These are phyloP conservation scores for Quercus tomentella DNA, from an alignment of 331 rosid genomes.

Conservation along the genomic window DNA sequence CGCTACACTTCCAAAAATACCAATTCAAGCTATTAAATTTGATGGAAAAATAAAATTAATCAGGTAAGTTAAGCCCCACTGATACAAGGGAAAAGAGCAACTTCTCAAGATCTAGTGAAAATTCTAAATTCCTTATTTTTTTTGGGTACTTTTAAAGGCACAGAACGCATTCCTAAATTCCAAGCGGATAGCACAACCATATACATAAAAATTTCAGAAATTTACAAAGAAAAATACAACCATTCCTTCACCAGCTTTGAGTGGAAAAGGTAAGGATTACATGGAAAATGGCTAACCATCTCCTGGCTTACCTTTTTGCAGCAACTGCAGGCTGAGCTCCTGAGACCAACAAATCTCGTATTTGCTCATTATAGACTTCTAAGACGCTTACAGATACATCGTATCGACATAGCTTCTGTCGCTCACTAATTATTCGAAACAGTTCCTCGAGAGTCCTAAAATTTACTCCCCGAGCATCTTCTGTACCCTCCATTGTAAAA, in stretches of 20 bases:
- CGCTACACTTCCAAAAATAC: no score
- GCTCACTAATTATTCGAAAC: slow-evolving; percentile 56
- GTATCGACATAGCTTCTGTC: slow-evolving; percentile 46
- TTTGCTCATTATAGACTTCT: slow-evolving; percentile 97
- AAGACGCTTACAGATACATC: slow-evolving; percentile 81
- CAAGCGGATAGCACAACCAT: not conserved
- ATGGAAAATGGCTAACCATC: slow-evolving; percentile 1
- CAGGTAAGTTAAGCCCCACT: not conserved
- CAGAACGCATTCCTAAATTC: not conserved
- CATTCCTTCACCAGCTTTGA: not conserved
- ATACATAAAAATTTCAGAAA: not conserved
- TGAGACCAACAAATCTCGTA: slow-evolving; percentile 72
- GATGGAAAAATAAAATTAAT: not conserved
- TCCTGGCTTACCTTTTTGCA: slow-evolving; percentile 55
- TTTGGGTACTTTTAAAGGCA: not conserved
- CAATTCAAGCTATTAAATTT: not conserved
- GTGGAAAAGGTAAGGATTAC: not conserved
- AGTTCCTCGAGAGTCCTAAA: slow-evolving; percentile 87
- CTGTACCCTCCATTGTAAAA: slow-evolving; percentile 95
- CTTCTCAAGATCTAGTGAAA: not conserved
- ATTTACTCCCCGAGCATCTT: slow-evolving; percentile 87
- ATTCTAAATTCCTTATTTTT: not conserved
- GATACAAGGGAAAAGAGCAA: not conserved
- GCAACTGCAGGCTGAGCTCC: slow-evolving; percentile 67
- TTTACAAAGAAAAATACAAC: not conserved